These are phyloP conservation scores for Forsythia suspensa DNA, from an alignment of 257 asterid species.

Conservation along the genomic window DNA sequence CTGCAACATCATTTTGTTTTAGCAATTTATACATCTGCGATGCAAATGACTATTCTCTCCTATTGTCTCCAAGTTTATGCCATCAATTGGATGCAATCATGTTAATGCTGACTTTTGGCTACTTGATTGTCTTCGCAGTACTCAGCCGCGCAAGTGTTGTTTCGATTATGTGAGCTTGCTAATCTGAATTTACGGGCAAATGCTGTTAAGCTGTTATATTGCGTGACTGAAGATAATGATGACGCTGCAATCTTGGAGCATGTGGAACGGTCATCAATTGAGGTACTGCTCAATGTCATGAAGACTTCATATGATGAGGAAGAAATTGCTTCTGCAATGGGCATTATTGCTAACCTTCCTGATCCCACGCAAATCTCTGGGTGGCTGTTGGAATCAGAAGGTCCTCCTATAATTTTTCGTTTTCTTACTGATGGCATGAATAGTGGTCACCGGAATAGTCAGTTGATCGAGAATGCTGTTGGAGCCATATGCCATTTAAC, in stretches of 20 bases:
- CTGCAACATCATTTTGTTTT: background rate
- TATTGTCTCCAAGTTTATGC: background rate
- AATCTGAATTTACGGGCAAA: conserved; percentile 41
- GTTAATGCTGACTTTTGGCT: conserved; percentile 19
- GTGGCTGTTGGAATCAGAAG: conserved; percentile 54
- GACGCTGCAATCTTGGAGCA: conserved; percentile 34
- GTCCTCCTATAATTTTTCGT: conserved; percentile 30
- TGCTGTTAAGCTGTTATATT: conserved; percentile 47
- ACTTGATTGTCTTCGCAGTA: conserved; percentile 38
- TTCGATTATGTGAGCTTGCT: conserved; percentile 45
- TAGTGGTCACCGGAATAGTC: conserved; percentile 26
- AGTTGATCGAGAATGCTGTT: conserved; percentile 45
- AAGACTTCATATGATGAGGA: conserved; percentile 41
- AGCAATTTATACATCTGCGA: background rate
- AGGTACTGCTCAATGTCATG: conserved; percentile 42
- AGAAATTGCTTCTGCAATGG: conserved; percentile 54
- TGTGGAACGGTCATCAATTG: conserved; percentile 39
- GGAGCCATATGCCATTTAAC: conserved; percentile 63
- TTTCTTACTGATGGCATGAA: conserved; percentile 30
- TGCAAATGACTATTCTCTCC: background rate
- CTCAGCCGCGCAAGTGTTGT: conserved; percentile 46
- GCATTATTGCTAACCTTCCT: conserved; percentile 55
- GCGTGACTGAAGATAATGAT: conserved; percentile 42
- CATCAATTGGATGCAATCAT: background rate
- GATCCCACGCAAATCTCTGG: conserved; percentile 35